Base-by-base conservation (phyloP, 140 eudicot genomes). In the Cichorium intybus region DNA sequence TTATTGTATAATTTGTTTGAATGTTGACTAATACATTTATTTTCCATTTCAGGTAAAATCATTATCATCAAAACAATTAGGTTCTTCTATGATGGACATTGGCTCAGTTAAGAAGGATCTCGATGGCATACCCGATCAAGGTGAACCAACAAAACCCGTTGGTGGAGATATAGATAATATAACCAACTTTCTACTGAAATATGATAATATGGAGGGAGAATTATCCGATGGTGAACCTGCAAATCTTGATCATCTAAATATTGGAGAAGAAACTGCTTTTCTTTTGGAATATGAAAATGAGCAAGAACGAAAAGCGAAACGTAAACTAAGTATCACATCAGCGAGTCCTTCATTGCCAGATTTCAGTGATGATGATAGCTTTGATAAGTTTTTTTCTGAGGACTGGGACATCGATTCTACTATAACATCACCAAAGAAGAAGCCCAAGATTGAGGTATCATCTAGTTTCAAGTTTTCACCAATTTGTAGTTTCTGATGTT, bases 371-470 rank as follows among this genome's bases (percentile, higher is more conserved):
- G 10, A 10, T n/a, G 69, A 63, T 11, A 35, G 29, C 28, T 3
- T 43, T 61, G 78, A 70, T 58, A 54, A 10, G 64, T 31, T 53
- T 29, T 24, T 17, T 45, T 39, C 4, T 7, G 70, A 49, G 60
- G 53, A 14, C 7, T 39, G 33, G 43, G 34, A 58, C 9, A 10
- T 11, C 17, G 24, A 29, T 56, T 60, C 71, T 4, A 24, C 62
- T 11, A 54, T 28, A 24, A 33, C 54, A 10, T 33, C 64, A 31
- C 27, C 11, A 7, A 66, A 57, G 37, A 77, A 71, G 56, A 59
- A 46, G 52, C 50, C 52, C 50, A 71, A 50, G 71, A 60, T 33
- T 65, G 78, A 80, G 81, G 85, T 80, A 37, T 45, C 1, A 29
- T 28, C 14, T 17, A 27, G 27, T 33, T 29, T 23, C 66, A 23